These are phyloP conservation scores for Colletotrichum trifolii DNA, from an alignment of 2,329 filamentous ascomycete genomes.

Conservation along the genomic window DNA sequence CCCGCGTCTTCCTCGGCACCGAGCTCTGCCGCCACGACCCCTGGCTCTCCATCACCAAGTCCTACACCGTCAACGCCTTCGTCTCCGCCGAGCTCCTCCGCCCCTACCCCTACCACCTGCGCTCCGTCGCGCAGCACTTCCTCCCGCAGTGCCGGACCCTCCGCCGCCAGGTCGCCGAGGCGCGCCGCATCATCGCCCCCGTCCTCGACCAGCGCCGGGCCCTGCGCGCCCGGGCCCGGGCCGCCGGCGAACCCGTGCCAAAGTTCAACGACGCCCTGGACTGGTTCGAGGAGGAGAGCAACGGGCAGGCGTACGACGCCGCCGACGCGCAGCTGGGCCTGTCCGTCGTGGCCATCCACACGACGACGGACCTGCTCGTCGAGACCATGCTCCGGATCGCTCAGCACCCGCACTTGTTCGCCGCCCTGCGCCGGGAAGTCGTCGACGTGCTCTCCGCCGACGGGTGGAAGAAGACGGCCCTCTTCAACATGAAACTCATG, in stretches of 20 bases:
- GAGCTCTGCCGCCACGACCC: conserved; percentile 56
- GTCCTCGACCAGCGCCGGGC: conserved; percentile 42
- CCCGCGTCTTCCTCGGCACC: conserved; percentile 59
- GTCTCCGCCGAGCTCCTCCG: conserved; percentile 13
- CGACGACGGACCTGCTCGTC: conserved; percentile 50
- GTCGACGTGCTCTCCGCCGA: conserved; percentile 24
- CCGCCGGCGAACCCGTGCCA: neutral
- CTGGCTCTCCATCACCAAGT: conserved; percentile 58
- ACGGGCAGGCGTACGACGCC: conserved; percentile 72
- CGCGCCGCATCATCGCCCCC: conserved; percentile 48
- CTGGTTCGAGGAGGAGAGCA: conserved; percentile 52
- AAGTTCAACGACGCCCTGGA: conserved; percentile 52
- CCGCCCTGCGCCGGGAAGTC: conserved; percentile 56
- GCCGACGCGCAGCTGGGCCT: conserved; percentile 80
- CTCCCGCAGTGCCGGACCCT: conserved; percentile 37
- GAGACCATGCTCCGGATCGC: conserved; percentile 53
- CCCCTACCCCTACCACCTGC: conserved; percentile 2
- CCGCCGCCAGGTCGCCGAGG: conserved; percentile 50
- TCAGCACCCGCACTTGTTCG: conserved; percentile 51
- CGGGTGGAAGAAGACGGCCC: conserved; percentile 47
- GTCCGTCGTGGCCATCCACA: conserved; percentile 66
- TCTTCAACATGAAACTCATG: conserved; percentile 52
- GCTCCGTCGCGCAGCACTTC: conserved; percentile 1
- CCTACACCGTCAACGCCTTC: conserved; percentile 36
- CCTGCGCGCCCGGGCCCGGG: conserved; percentile 41